Evolutionary conservation across 2,329 filamentous ascomycete species (phyloP), one percentile per base, ranked within the genome.

Genomic region (Stagonosporopsis vannaccii): DNA sequence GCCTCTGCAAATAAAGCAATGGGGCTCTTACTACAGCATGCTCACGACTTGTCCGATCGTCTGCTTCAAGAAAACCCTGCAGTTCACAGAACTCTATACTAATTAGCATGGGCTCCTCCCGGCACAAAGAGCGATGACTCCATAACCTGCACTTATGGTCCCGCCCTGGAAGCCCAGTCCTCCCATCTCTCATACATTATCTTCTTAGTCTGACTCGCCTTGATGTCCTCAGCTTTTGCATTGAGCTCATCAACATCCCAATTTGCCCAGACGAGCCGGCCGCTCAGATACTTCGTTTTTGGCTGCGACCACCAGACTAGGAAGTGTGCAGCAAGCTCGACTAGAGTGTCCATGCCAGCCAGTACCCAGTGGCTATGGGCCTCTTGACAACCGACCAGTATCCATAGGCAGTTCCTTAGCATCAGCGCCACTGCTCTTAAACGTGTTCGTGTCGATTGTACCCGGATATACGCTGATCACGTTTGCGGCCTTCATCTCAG

Each of bases 401-500:
- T 69, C 65, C 51, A 63, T 60, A 0, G 66, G 61, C 11, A 68
- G 17, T 19, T 37, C n/a, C 1, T 53, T 43, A 6, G 52, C 51
- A 26, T 25, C 26, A 13, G 56, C 42, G 3, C 60, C 66, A n/a
- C 58, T 56, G 9, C 28, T 46, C 3, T 50, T 22, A 39, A 63
- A 63, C 58, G 77, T 33, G 8, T 72, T 68, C 1, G 77, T 78
- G 6, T 69, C 61, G 1, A 75, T 62, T 6, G 77, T 60, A 4
- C 75, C 75, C 1, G 76, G 77, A 36, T 78, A 68, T 1, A 78
- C 47, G 6, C 61, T 60, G 1, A 72, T 50, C 6, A 71, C 62
- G 9, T 69, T 74, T n/a, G 78, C 62, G 13, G 71, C 61, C 0
- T 74, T 71, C 51, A 78, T 69, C 37, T 75, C 72, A 1, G 60